Percentiles rank a stretch among this genome's conserved stretches.
Evolutionary conservation across 768 basidiomycete genomes (phyloP).

Genomic region (Lenzites betulinus): DNA sequence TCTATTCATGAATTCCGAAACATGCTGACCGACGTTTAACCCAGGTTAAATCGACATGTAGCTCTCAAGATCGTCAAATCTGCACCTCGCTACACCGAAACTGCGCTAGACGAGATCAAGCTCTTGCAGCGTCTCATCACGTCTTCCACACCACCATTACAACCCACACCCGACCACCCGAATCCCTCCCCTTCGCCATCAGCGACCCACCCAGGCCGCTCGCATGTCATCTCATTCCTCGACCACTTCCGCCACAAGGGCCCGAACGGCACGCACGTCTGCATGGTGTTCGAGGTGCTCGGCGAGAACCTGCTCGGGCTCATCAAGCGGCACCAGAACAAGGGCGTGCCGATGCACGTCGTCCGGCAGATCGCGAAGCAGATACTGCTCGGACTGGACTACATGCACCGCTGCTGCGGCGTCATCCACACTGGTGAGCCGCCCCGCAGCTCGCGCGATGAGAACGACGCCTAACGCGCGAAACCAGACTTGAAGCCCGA

Average conservation of each 20-base stretch:
- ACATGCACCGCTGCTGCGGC: conserved; percentile 96
- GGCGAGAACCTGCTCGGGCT: conserved; percentile 95
- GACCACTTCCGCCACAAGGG: conserved; percentile 98
- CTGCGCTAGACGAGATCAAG: conserved; percentile 98
- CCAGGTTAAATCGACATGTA: conserved; percentile 92
- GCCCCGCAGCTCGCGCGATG: background rate
- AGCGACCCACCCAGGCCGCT: conserved; percentile 81
- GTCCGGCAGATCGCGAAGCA: conserved; percentile 98
- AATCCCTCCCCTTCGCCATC: conserved; percentile 56
- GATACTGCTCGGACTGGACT: conserved; percentile 91
- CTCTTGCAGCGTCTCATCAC: conserved; percentile 94
- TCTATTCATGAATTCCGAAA: too few species aligned
- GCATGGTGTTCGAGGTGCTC: conserved; percentile 99
- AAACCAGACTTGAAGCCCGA: conserved; percentile 89
- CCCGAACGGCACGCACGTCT: conserved; percentile 95
- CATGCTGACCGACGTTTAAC: conserved; percentile 18
- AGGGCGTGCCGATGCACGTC: conserved; percentile 91
- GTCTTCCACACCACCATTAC: conserved; percentile 61
- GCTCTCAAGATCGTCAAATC: conserved; percentile 99
- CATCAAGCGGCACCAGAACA: conserved; percentile 98
- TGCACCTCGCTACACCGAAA: conserved; percentile 95
- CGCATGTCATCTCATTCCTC: conserved; percentile 95
- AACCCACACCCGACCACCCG: conserved; percentile 50
- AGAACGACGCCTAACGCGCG: conserved; percentile 2
- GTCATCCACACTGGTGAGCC: conserved; percentile 91